Conservation (phyloP, 2,329 filamentous ascomycete genomes). For the Cryphonectria japonica region DNA sequence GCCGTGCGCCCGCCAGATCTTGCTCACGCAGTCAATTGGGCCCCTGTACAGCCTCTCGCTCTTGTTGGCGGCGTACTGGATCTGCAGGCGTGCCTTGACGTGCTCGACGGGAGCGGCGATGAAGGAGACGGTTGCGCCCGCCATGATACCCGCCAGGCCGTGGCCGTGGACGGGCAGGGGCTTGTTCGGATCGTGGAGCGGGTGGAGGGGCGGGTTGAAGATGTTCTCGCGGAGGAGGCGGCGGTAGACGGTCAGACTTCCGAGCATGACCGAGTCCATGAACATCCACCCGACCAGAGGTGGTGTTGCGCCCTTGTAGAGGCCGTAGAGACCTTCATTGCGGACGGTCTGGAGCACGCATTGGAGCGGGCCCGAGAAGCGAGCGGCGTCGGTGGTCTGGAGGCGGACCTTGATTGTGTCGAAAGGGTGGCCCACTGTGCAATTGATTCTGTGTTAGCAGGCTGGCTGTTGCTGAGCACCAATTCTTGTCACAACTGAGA, state of each 20-base stretch:
- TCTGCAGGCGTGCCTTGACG: constrained; percentile 85
- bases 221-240: constrained; percentile 79
- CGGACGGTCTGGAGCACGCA: constrained; percentile 83
- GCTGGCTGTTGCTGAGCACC: background rate
- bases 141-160: constrained; percentile 83
- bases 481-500: background rate
- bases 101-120: constrained; percentile 94
- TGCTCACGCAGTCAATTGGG: constrained; percentile 79
- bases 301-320: constrained; percentile 94
- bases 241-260: constrained; percentile 88
- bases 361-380: constrained; percentile 84
- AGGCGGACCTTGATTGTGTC: constrained; percentile 97
- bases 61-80: constrained; percentile 87
- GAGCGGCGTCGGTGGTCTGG: constrained; percentile 77
- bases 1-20: constrained; percentile 74
- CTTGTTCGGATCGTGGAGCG: constrained; percentile 40
- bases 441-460: background rate
- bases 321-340: constrained; percentile 79
- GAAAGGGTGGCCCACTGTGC: constrained; percentile 71
- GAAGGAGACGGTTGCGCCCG: constrained; percentile 88
- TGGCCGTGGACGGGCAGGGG: constrained; percentile 78
- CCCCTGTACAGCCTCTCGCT: constrained; percentile 79
- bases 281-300: constrained; percentile 98
- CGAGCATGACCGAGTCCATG: constrained; percentile 88
- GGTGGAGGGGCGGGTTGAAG: constrained; percentile 60